Evolutionary conservation across 495 filamentous ascomycete genomes (phyloP).

Genomic region (Halenospora varia): DNA sequence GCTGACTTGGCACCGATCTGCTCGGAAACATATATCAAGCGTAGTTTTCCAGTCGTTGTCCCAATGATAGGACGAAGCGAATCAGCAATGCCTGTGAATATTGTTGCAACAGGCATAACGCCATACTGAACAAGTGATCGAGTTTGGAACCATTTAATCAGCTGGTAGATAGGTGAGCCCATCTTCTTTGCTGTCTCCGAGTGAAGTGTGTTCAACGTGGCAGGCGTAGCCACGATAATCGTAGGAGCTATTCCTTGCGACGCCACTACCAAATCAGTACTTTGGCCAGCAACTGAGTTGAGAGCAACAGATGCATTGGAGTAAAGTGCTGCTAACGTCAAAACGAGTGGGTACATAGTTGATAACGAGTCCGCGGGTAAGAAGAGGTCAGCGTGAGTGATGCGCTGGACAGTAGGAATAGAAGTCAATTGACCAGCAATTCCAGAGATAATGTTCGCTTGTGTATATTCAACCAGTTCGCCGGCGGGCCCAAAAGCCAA

Average conservation of each 20-base stretch:
- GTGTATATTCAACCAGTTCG: conserved; percentile 72
- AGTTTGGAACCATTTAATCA: conserved; percentile 55
- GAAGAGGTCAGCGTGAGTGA: conserved; percentile 73
- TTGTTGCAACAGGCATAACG: conserved; percentile 62
- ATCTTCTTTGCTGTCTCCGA: conserved; percentile 41
- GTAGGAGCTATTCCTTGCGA: conserved; percentile 74
- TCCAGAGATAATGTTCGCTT: conserved; percentile 76
- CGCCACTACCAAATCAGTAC: conserved; percentile 65
- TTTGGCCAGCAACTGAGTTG: conserved; percentile 74
- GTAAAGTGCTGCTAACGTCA: conserved; percentile 79
- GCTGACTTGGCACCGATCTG: conserved; percentile 46
- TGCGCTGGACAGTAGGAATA: conserved; percentile 67
- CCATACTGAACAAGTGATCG: conserved; percentile 63
- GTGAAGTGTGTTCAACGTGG: conserved; percentile 66
- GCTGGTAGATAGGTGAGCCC: conserved; percentile 34
- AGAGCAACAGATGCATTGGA: conserved; percentile 82
- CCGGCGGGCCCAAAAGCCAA: conserved; percentile 62
- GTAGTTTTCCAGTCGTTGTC: conserved; percentile 65
- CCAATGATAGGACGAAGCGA: conserved; percentile 55
- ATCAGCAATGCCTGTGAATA: conserved; percentile 60
- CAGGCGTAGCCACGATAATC: conserved; percentile 73
- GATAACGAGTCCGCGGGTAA: conserved; percentile 83
- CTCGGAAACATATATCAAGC: conserved; percentile 67
- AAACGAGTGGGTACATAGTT: conserved; percentile 69
- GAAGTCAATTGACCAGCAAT: conserved; percentile 72